A percentile compares a stretch with the other conserved stretches of the same genome.
These are phyloP conservation scores for Spiraea crenata DNA, from an alignment of 331 rosid genomes.

Conservation along the genomic window DNA sequence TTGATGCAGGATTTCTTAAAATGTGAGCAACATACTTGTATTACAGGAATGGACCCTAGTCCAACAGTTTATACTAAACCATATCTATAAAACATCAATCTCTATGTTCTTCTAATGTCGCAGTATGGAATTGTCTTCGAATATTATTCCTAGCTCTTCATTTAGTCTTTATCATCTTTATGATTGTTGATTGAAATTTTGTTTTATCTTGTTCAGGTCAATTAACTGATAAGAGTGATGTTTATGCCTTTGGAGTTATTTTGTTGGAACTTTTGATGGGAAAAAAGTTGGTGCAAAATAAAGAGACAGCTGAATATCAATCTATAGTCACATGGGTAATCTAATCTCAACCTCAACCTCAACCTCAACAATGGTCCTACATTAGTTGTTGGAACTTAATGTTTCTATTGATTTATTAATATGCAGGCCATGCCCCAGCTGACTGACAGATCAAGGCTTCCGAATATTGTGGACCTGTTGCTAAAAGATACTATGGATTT, in stretches of 20 bases:
- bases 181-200: neutral
- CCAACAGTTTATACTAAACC: neutral
- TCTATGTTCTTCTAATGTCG: neutral
- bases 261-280: slow-evolving; percentile 83
- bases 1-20: neutral
- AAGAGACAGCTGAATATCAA: slow-evolving; percentile 50
- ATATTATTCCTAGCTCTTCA: neutral
- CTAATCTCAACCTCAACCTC: slow-evolving; percentile 21
- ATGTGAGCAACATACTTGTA: neutral
- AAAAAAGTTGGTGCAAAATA: slow-evolving; percentile 62
- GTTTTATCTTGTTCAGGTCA: slow-evolving; percentile 51
- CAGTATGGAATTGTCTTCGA: neutral
- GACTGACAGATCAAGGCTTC: slow-evolving; percentile 81
- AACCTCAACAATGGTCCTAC: slow-evolving; percentile 12
- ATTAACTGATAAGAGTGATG: slow-evolving; percentile 89
- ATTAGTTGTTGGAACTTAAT: slow-evolving; percentile 25
- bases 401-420: slow-evolving; percentile 23
- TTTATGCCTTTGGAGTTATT: slow-evolving; percentile 86
- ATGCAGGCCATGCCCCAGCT: slow-evolving; percentile 96
- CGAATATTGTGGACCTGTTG: slow-evolving; percentile 67
- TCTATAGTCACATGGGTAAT: slow-evolving; percentile 85
- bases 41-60: neutral
- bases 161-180: neutral
- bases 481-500: slow-evolving; percentile 82
- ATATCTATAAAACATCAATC: neutral